Evolutionary conservation across 2,329 filamentous ascomycete genomes (phyloP), one percentile per base, ranked within the genome.

Genomic region (Cryphonectria radicalis): DNA sequence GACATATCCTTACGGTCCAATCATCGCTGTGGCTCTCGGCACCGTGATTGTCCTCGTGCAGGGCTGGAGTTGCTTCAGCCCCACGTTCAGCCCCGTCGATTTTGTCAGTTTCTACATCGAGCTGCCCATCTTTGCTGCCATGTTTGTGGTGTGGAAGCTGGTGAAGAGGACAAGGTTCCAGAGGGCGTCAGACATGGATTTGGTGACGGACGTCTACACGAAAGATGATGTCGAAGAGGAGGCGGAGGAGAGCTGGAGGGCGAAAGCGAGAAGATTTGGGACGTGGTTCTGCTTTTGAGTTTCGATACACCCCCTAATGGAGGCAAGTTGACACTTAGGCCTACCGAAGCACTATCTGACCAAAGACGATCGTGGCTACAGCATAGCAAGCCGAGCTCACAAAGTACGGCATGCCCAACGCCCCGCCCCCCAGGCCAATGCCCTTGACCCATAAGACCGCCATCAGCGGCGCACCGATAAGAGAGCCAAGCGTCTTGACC

Each of bases 21-120:
- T 87, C 77, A 76, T 88, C 25, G 86, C 84, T 7, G 83, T 91
- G 19, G 73, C 87, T 0, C 81, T 91, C 55, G 91, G 90, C 76
- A 82, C 78, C 68, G 83, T 91, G 37, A 81, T 92, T 13, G 86
- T 92, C 4, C 82, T 91, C 1, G 84, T 91, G 0, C 90, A 91
- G 74, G 90, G 90, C 1, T 92, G 87, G 87, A 85, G 81, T 75
- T 88, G 85, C 68, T 91, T 92, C 79, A 89, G 85, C 59, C 88
- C 88, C 3, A 78, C 73, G 1, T 92, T 91, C 75, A 82, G 84
- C 64, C 82, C 80, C 1, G 87, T 91, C 17, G 84, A 86, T 75
- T 91, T 92, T 75, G 87, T 92, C 63, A 90, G 87, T 72, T 89
- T 84, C 74, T 91, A 92, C 75, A 84, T 92, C 53, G 88, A 91